Evolutionary conservation across 768 basidiomycete species (phyloP).

Genomic region (Sporobolomyces pararoseus): DNA sequence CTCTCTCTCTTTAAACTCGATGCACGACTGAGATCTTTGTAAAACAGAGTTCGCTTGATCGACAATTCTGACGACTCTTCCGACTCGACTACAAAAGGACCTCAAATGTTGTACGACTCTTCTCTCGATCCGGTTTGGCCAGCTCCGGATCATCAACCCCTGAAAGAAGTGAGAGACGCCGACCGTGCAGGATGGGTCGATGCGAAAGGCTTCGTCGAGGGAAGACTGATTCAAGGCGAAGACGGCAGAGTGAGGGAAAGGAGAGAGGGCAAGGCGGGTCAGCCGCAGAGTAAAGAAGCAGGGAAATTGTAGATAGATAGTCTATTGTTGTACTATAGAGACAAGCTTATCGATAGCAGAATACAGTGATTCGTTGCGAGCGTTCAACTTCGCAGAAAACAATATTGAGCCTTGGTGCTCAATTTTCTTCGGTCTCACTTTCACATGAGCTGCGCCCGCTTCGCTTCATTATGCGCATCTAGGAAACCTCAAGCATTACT

Average conservation of each 20-base stretch:
- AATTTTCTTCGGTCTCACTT: too few species aligned
- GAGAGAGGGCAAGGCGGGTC: background rate
- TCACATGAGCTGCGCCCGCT: too few species aligned
- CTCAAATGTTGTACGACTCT: slow-evolving; percentile 45
- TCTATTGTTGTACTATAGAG: too few species aligned
- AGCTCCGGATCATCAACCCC: background rate
- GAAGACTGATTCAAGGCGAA: slow-evolving; percentile 24
- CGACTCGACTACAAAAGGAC: background rate
- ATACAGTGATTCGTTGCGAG: too few species aligned
- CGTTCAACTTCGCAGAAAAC: too few species aligned
- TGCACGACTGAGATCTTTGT: too few species aligned
- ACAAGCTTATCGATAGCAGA: too few species aligned
- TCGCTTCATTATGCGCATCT: background rate
- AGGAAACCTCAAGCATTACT: too few species aligned
- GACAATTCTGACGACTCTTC: slow-evolving; percentile 45
- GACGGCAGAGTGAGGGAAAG: slow-evolving; percentile 12
- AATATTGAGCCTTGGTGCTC: too few species aligned
- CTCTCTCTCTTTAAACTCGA: too few species aligned
- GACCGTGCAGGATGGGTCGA: slow-evolving; percentile 32
- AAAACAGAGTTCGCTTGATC: slow-evolving; percentile 43
- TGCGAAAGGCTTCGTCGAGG: slow-evolving; percentile 37
- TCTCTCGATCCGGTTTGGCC: slow-evolving; percentile 43
- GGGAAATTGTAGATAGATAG: background rate
- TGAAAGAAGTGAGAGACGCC: background rate
- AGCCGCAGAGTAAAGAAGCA: background rate